Evolutionary conservation across 495 filamentous ascomycete species (phyloP), one percentile per base, ranked within the genome.

Genomic region (Neurospora discreta): DNA sequence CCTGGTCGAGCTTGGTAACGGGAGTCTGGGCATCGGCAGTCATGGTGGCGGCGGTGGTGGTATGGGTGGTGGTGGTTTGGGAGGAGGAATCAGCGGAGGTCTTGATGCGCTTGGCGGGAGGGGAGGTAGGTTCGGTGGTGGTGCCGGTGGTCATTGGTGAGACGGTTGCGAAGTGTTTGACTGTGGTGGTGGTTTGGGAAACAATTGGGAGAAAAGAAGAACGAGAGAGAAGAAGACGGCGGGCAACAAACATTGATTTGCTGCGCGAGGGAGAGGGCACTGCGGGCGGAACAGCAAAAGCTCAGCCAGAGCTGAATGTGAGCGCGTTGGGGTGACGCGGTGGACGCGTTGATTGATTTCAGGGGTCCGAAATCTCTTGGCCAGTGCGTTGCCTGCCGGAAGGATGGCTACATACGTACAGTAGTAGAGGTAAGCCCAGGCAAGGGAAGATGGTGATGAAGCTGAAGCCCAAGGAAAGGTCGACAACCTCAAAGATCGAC

Each of bases 71-170:
- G 36, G 73, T 72, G 20, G 68, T 71, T 67, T 70, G 69, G 60
- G 42, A 46, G 44, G 73, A 72, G 52, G 41, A 68, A 43, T 70
- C 73, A 13, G 39, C 10, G 41, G 73, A 71, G 65, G 81, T 85
- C 74, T 85, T 86, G 80, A 83, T 74, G 79, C 84, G 80, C 74
- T 86, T 86, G 7, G 84, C 79, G 7, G 83, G 83, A 10, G 83
- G 84, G 10, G 83, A 86, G 58, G 78, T 82, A 0, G 82, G 81
- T 11, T 84, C 77, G 77, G 80, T 36, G 77, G 80, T 36, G 33
- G 33, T 36, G 77, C 81, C 80, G 79, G 84, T 81, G 77, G 88
- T 89, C 88, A 90, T 90, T 23, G 11, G 44, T 13, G 3, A 26
- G 81, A 36, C 6, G 33, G 33, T 36, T 36, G 77, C 86, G 76